Evolutionary conservation across 331 rosid genomes (phyloP).

Genomic region (Rhamnella rubrinervis): DNA sequence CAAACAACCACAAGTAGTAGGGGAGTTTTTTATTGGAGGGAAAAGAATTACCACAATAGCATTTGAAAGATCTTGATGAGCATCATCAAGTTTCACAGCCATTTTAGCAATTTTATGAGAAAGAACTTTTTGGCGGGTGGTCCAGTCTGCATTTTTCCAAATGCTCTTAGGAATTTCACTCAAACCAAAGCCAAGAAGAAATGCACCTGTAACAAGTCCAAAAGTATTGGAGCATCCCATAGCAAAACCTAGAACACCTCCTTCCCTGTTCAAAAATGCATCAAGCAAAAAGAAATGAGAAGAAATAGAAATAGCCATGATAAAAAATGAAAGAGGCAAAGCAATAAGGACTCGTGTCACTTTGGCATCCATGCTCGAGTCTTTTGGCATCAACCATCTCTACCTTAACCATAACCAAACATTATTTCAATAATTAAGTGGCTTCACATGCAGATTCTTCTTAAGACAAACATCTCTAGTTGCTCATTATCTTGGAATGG

Average conservation of each 20-base stretch:
- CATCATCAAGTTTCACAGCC: constrained; percentile 90
- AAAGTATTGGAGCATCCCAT: constrained; percentile 97
- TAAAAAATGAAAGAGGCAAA: neutral
- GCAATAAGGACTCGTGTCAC: neutral
- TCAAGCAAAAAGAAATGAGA: constrained; percentile 19
- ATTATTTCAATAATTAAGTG: neutral
- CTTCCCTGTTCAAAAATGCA: constrained; percentile 49
- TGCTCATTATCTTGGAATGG: too few species aligned
- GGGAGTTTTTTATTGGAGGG: neutral
- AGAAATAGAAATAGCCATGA: constrained; percentile 9
- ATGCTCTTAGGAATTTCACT: constrained; percentile 89
- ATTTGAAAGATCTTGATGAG: constrained; percentile 93
- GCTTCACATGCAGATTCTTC: neutral
- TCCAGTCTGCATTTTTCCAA: constrained; percentile 93
- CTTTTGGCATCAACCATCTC: constrained; percentile 2
- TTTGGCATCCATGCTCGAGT: neutral
- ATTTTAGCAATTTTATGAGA: constrained; percentile 92
- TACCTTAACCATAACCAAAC: neutral
- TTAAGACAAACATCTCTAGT: too few species aligned
- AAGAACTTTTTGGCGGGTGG: constrained; percentile 82
- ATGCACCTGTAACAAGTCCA: constrained; percentile 97
- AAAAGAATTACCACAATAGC: constrained; percentile 71
- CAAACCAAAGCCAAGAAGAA: constrained; percentile 96
- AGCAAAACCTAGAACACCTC: constrained; percentile 77
- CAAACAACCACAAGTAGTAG: neutral